Evolutionary conservation across 306 rosid species (phyloP).

Genomic region (Pueraria montana): DNA sequence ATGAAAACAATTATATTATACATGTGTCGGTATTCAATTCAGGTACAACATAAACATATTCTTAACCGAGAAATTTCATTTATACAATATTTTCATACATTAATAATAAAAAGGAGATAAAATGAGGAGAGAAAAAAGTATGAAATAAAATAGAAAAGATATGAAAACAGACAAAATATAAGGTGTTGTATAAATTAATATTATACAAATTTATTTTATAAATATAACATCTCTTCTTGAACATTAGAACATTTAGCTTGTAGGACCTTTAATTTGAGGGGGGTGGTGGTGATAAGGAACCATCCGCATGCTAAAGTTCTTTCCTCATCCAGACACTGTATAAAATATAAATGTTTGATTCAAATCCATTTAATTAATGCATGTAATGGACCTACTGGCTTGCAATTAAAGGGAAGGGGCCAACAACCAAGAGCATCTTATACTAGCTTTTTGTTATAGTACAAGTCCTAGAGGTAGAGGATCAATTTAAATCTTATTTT

Average conservation of each 20-base stretch:
- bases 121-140: neutral
- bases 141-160: neutral
- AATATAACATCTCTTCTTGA: neutral
- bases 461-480: neutral
- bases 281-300: neutral
- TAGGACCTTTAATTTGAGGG: neutral
- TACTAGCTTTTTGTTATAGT: neutral
- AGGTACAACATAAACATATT: neutral
- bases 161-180: neutral
- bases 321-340: neutral
- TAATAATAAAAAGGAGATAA: neutral
- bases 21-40: no score
- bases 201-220: neutral
- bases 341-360: neutral
- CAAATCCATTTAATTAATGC: conserved; percentile 31
- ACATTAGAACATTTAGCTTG: neutral
- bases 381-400: conserved; percentile 9
- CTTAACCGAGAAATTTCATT: neutral
- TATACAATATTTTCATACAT: neutral
- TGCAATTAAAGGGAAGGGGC: conserved; percentile 43
- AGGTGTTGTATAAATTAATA: neutral
- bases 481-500: neutral
- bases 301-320: neutral
- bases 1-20: no score
- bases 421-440: conserved; percentile 36